These are phyloP conservation scores for Crucibulum laeve DNA, from an alignment of 768 basidiomycete genomes.

Conservation along the genomic window DNA sequence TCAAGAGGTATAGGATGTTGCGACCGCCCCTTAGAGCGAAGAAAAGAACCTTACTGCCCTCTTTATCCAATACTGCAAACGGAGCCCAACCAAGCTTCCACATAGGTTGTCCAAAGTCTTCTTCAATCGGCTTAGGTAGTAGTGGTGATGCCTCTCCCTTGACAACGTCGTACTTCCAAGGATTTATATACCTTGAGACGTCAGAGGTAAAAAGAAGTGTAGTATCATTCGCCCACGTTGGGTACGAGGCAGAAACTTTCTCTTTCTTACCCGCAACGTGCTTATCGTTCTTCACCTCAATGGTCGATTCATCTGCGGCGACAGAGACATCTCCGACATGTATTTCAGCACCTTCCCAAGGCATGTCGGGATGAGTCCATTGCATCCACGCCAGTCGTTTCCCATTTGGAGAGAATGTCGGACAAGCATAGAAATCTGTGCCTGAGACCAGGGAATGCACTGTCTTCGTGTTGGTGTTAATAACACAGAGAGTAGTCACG, in stretches of 20 bases:
- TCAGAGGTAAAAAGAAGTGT: slow-evolving; percentile 1
- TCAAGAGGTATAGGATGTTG: slow-evolving; percentile 33
- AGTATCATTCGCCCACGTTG: background rate
- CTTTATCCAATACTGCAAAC: slow-evolving; percentile 39
- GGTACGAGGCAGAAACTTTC: slow-evolving; percentile 27
- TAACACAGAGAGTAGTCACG: slow-evolving; percentile 51
- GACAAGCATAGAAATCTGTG: slow-evolving; percentile 67
- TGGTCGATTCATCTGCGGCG: background rate
- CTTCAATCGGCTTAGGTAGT: slow-evolving; percentile 35
- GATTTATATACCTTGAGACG: slow-evolving; percentile 40
- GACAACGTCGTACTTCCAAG: slow-evolving; percentile 47
- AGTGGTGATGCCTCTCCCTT: slow-evolving; percentile 29
- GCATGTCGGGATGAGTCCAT: slow-evolving; percentile 23
- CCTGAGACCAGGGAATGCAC: slow-evolving; percentile 45
- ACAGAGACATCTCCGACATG: slow-evolving; percentile 1
- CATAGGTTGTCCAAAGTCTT: slow-evolving; percentile 56
- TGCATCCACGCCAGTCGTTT: slow-evolving; percentile 18
- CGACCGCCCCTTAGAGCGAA: slow-evolving; percentile 37
- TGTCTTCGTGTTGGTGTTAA: slow-evolving; percentile 42
- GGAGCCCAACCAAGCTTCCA: slow-evolving; percentile 50
- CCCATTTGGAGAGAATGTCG: slow-evolving; percentile 19
- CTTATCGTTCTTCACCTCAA: background rate
- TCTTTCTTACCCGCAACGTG: slow-evolving; percentile 1
- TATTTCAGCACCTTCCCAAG: slow-evolving; percentile 19
- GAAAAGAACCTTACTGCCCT: slow-evolving; percentile 28